Evolutionary conservation across 139 green algal genomes (phyloP).

Genomic region (Diplosphaera chodatii): DNA sequence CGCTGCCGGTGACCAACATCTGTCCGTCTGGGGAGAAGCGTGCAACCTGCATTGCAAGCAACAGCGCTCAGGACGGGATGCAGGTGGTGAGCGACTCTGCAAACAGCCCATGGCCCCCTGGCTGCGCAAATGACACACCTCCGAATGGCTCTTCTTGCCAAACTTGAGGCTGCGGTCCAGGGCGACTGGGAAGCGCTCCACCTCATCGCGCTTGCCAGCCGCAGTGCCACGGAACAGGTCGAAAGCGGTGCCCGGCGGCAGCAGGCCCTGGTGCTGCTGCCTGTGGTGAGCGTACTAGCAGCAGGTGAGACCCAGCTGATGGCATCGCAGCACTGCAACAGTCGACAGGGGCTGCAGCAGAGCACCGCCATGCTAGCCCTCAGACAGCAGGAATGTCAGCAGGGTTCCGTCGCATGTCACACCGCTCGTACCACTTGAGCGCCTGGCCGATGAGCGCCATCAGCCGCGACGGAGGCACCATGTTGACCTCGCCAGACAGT

Average conservation of each 20-base stretch:
- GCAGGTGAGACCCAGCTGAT: too few species aligned
- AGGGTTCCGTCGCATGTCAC: neutral
- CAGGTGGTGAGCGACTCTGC: too few species aligned
- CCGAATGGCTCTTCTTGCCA: conserved; percentile 58
- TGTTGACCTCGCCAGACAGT: conserved; percentile 76
- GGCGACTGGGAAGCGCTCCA: conserved; percentile 69
- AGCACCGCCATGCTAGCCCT: too few species aligned
- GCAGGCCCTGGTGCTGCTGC: conserved; percentile 86
- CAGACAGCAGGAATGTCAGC: too few species aligned
- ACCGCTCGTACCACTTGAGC: conserved; percentile 73
- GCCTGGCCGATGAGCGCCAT: conserved; percentile 95
- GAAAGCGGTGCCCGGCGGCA: conserved; percentile 81
- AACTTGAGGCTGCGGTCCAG: conserved; percentile 67
- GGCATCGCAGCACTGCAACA: too few species aligned
- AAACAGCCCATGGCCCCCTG: too few species aligned
- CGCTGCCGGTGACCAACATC: conserved; percentile 81
- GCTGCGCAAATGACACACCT: conserved; percentile 27
- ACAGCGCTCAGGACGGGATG: too few species aligned
- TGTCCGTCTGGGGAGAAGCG: conserved; percentile 85
- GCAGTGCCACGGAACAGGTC: conserved; percentile 86
- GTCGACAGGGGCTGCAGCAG: too few species aligned
- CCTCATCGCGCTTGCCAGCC: conserved; percentile 70
- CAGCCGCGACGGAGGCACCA: conserved; percentile 81
- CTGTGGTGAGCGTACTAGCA: conserved; percentile 24
- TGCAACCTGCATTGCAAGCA: conserved; percentile 20